Evolutionary conservation across 164 flowering plant genomes (phyloP).

Genomic region (Chimonanthus praecox): DNA sequence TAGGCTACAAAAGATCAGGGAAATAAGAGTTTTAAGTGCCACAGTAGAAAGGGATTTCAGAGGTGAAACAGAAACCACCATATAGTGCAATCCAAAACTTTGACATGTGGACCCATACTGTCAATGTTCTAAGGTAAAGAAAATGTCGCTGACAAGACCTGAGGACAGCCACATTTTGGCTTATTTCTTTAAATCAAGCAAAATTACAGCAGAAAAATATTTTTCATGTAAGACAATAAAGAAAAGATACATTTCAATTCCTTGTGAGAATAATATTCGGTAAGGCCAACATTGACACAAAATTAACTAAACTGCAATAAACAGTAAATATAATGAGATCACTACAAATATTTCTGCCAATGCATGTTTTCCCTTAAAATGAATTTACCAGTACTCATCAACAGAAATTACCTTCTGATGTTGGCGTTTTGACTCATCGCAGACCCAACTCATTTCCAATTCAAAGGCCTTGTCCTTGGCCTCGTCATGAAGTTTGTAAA

Average conservation of each 20-base stretch:
- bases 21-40: too few species aligned
- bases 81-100: too few species aligned
- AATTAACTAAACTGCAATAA: background rate
- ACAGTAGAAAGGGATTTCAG: too few species aligned
- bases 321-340: background rate
- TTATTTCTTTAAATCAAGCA: too few species aligned
- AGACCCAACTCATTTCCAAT: slow-evolving; percentile 96
- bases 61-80: too few species aligned
- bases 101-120: too few species aligned
- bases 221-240: background rate
- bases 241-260: background rate
- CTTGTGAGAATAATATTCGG: background rate
- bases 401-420: slow-evolving; percentile 72
- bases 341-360: background rate
- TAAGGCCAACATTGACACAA: background rate
- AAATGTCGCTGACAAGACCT: too few species aligned
- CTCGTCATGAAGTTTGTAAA: slow-evolving; percentile 89
- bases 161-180: too few species aligned
- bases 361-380: background rate
- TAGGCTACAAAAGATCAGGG: too few species aligned
- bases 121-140: too few species aligned
- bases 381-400: background rate
- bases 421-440: slow-evolving; percentile 86
- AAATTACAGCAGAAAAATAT: background rate
- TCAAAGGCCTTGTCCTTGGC: slow-evolving; percentile 98